A percentile compares a stretch with the other conserved stretches of the same genome.
Evolutionary conservation across 163 green algal species (phyloP).

Genomic region (Scenedesmus sp.): DNA sequence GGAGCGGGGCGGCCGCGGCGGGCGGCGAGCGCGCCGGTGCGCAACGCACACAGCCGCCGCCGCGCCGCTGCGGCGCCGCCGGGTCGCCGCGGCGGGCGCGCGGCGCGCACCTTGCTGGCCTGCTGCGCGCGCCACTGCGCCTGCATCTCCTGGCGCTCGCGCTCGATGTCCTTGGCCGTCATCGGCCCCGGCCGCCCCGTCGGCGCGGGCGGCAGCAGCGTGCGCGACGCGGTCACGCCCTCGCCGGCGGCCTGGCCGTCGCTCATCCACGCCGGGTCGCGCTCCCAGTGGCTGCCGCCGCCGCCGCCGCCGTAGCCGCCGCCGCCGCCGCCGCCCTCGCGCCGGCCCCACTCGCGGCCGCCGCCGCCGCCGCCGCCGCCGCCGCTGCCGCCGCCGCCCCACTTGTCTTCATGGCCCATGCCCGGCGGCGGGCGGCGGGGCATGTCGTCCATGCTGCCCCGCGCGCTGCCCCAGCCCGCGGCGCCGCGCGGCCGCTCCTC

Average conservation of each 20-base stretch:
- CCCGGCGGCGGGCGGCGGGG: constrained; percentile 29
- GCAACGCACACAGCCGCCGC: no score
- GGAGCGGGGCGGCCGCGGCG: no score
- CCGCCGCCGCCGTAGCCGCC: constrained; percentile 19
- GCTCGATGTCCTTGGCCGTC: constrained; percentile 47
- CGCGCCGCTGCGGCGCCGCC: background rate
- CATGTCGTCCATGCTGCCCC: constrained; percentile 30
- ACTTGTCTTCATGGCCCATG: constrained; percentile 20
- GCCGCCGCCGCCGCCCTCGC: background rate
- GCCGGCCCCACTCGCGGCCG: constrained; percentile 1
- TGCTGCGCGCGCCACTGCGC: constrained; percentile 33
- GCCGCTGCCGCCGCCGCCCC: constrained; percentile 1
- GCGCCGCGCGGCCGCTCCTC: constrained; percentile 17
- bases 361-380: constrained; percentile 6
- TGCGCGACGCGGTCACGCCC: background rate
- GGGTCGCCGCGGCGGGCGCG: no score
- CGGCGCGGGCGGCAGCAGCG: constrained; percentile 10
- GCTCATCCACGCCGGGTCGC: constrained; percentile 41
- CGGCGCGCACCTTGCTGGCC: constrained; percentile 17
- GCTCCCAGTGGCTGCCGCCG: constrained; percentile 16
- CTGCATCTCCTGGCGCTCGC: constrained; percentile 47
- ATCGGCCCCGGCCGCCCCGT: background rate
- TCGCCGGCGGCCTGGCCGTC: constrained; percentile 27
- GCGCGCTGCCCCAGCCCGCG: constrained; percentile 1
- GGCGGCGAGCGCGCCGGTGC: no score